Evolutionary conservation across 306 rosid genomes (phyloP).

Genomic region (Castanospermum australe): DNA sequence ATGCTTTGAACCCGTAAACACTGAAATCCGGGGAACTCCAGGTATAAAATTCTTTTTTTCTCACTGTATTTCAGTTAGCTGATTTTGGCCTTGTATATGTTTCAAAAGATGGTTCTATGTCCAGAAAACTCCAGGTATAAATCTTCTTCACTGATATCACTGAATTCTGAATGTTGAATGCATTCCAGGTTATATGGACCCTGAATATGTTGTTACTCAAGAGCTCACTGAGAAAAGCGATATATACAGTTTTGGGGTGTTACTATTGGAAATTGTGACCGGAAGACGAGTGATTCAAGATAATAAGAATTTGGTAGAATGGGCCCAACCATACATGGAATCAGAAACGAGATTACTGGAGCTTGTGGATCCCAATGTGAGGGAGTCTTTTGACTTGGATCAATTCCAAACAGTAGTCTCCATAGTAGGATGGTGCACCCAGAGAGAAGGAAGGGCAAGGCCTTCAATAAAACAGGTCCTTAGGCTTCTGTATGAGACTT

Average conservation of each 20-base stretch:
- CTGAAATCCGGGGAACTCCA: constrained; percentile 90
- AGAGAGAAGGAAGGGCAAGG: constrained; percentile 79
- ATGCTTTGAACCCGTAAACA: constrained; percentile 81
- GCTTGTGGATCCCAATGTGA: constrained; percentile 74
- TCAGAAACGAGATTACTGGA: constrained; percentile 66
- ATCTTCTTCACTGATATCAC: neutral
- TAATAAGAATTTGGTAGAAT: constrained; percentile 76
- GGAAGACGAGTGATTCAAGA: constrained; percentile 85
- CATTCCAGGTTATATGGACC: constrained; percentile 95
- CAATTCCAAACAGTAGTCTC: constrained; percentile 78
- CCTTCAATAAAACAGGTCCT: constrained; percentile 94
- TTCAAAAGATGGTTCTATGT: constrained; percentile 28
- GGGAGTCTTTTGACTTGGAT: constrained; percentile 70
- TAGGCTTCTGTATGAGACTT: constrained; percentile 86
- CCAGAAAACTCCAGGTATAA: constrained; percentile 53
- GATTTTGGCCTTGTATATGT: neutral
- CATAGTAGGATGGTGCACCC: constrained; percentile 89
- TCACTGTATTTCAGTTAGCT: constrained; percentile 21
- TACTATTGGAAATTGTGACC: constrained; percentile 80
- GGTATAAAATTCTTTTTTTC: constrained; percentile 42
- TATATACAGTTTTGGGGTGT: constrained; percentile 86
- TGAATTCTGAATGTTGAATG: constrained; percentile 28
- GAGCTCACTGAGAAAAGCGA: constrained; percentile 97
- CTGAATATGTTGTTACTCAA: constrained; percentile 90
- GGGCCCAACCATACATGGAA: constrained; percentile 70